phyloP scores from a whole-genome alignment of 176 grass and related monocot genomes.

The Carex scoparia region DNA sequence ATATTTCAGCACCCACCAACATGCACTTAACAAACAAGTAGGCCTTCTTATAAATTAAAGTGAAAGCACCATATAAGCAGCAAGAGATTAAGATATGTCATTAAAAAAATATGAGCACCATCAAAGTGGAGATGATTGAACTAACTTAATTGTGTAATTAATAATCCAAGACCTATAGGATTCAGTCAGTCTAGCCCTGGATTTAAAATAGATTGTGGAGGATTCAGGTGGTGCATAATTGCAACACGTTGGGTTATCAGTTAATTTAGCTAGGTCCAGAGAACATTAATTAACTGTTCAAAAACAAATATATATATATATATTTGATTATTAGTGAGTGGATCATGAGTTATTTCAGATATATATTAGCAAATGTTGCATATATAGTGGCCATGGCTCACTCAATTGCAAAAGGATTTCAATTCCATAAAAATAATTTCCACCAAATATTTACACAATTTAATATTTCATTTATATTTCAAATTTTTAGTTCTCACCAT shows the following conservation, averaged over 20 bases:
- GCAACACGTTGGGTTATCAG: background rate
- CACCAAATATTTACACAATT: background rate
- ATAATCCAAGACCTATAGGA: background rate
- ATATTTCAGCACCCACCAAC: conserved; percentile 9
- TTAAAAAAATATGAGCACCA: conserved; percentile 12
- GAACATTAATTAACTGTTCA: background rate
- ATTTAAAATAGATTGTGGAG: background rate
- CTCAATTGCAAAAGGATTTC: too few relatives aligned
- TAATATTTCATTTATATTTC: background rate
- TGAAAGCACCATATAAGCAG: background rate
- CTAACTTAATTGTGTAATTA: background rate
- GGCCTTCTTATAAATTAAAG: background rate
- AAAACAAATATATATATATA: background rate
- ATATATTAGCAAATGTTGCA: background rate
- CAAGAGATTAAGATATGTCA: conserved; percentile 4
- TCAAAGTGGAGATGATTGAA: background rate
- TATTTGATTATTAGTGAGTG: background rate
- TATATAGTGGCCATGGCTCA: background rate
- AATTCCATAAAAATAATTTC: background rate
- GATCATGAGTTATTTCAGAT: background rate
- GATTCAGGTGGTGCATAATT: background rate
- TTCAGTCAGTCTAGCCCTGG: background rate
- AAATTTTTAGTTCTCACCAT: background rate
- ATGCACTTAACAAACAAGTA: conserved; percentile 18
- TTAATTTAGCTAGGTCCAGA: background rate